phyloP scores from a whole-genome alignment of 140 eudicot species.

The Ambrosia hybrid region DNA sequence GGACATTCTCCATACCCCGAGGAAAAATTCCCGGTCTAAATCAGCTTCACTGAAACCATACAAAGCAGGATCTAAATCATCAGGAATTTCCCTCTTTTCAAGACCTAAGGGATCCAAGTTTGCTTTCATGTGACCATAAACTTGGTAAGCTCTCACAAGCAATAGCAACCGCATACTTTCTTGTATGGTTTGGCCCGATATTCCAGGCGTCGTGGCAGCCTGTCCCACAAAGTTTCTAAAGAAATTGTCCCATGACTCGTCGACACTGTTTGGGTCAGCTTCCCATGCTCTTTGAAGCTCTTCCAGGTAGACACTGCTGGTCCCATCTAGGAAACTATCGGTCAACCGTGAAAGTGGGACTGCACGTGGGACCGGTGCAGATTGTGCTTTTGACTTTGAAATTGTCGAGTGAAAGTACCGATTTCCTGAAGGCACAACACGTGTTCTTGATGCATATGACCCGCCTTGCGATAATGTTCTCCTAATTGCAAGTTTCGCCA shows the following conservation, averaged over 20 bases:
- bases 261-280: constrained; percentile 84
- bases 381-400: constrained; percentile 55
- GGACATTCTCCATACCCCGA: constrained; percentile 85
- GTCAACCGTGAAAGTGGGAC: constrained; percentile 86
- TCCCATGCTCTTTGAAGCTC: constrained; percentile 98
- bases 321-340: constrained; percentile 87
- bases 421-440: constrained; percentile 30
- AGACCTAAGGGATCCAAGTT: constrained; percentile 74
- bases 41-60: constrained; percentile 81
- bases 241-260: constrained; percentile 95
- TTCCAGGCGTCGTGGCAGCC: constrained; percentile 76
- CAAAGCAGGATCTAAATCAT: constrained; percentile 70
- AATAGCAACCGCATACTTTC: constrained; percentile 87
- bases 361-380: constrained; percentile 79
- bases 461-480: constrained; percentile 53
- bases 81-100: constrained; percentile 69
- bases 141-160: constrained; percentile 93
- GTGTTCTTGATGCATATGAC: constrained; percentile 45
- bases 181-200: constrained; percentile 92
- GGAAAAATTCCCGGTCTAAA: constrained; percentile 82
- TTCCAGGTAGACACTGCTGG: constrained; percentile 87
- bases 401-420: constrained; percentile 55
- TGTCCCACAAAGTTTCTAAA: constrained; percentile 85
- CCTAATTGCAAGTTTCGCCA: constrained; percentile 67
- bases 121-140: constrained; percentile 87